Conservation (phyloP, 306 rosid genomes). For the Cucumis hystrix region DNA sequence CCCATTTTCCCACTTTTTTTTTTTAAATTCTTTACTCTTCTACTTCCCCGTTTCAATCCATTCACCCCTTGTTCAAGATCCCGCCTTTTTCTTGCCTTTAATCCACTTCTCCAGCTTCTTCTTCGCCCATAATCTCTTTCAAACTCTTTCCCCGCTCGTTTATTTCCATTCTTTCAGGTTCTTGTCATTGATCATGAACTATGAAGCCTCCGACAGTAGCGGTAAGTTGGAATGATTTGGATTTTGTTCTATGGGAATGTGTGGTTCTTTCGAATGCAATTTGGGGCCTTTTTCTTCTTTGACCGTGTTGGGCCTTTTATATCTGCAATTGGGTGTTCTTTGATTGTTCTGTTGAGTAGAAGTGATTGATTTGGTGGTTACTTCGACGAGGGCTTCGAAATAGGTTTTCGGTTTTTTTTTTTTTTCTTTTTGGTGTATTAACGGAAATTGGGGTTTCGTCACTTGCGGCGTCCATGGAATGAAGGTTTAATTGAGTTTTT, state of each 20-base stretch:
- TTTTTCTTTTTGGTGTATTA: not conserved
- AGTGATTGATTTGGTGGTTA: not conserved
- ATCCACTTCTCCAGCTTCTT: not conserved
- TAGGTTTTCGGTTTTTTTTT: not conserved
- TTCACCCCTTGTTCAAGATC: not conserved
- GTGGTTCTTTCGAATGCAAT: not conserved
- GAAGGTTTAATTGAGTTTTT: not conserved
- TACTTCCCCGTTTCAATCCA: not conserved
- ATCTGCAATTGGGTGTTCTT: not conserved
- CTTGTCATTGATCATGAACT: constrained; percentile 7
- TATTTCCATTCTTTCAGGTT: not conserved
- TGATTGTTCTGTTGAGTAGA: not conserved
- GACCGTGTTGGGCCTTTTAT: not conserved
- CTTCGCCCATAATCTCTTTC: not conserved
- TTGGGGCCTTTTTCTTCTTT: not conserved
- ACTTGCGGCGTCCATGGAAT: not conserved
- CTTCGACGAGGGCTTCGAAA: not conserved
- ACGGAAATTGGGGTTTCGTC: constrained; percentile 2
- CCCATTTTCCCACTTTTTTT: not conserved
- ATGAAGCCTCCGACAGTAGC: constrained; percentile 9
- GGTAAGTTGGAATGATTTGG: constrained; percentile 2
- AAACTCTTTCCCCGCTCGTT: not conserved
- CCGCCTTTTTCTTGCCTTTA: not conserved
- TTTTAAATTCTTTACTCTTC: not conserved
- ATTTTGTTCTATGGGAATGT: not conserved